Percentiles rank a stretch among this genome's conserved stretches.
Evolutionary conservation across 192 early-diverging fungal genomes (phyloP).

Genomic region (Paraglomus brasilianum): DNA sequence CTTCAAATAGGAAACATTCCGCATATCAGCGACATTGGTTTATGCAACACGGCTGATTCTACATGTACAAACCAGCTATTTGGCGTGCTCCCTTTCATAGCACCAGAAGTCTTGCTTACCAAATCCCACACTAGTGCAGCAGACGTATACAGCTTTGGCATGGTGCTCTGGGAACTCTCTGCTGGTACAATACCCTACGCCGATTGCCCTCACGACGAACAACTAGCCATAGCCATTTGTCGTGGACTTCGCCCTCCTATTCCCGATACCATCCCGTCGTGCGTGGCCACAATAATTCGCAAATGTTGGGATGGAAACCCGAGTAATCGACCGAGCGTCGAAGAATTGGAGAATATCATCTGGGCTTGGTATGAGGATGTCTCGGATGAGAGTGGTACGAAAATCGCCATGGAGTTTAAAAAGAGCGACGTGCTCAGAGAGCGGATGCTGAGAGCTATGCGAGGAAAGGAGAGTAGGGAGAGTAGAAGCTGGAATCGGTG

Average conservation of each 20-base stretch:
- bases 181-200: conserved; percentile 4
- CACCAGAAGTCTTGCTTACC: not conserved
- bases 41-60: too few species aligned
- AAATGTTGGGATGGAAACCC: conserved; percentile 5
- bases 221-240: conserved; percentile 23
- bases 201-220: conserved; percentile 9
- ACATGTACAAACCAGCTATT: too few species aligned
- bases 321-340: not conserved
- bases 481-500: too few species aligned
- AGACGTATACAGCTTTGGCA: conserved; percentile 23
- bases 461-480: too few species aligned
- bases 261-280: not conserved
- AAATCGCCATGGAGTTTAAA: too few species aligned
- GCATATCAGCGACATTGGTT: too few species aligned
- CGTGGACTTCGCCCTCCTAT: not conserved
- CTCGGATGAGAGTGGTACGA: too few species aligned
- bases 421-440: too few species aligned
- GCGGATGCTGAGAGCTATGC: too few species aligned
- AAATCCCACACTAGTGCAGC: conserved; percentile 1
- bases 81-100: conserved; percentile 16
- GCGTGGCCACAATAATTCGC: not conserved
- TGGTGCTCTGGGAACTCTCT: conserved; percentile 24
- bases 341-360: conserved; percentile 19
- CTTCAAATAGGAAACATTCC: not conserved
- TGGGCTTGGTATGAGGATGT: not conserved